These are phyloP conservation scores for Alternaria conjuncta DNA, from an alignment of 2,329 filamentous ascomycete genomes.

Conservation along the genomic window DNA sequence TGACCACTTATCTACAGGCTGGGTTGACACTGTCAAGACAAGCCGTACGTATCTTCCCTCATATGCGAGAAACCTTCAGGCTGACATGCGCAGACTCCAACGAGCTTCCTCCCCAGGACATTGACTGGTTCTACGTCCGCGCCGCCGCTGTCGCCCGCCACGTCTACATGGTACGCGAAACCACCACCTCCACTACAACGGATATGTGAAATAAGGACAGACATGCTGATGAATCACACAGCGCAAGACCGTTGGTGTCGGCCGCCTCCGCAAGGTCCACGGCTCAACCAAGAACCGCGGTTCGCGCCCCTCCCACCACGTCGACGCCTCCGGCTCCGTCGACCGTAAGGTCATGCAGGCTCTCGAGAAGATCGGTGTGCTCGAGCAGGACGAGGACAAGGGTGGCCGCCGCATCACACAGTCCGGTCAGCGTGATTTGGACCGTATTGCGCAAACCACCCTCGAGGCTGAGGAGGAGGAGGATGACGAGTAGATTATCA, in stretches of 20 bases:
- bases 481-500: constrained; percentile 46
- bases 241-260: constrained; percentile 98
- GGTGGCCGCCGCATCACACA: constrained; percentile 98
- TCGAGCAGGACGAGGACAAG: constrained; percentile 98
- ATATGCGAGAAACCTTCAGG: neutral
- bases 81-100: constrained; percentile 68
- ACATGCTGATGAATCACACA: constrained; percentile 1
- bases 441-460: constrained; percentile 67
- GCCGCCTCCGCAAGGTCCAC: constrained; percentile 95
- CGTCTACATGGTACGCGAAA: constrained; percentile 74
- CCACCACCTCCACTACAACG: neutral
- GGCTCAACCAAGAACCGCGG: constrained; percentile 94
- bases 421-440: constrained; percentile 97
- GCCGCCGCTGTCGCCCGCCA: constrained; percentile 95
- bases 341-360: constrained; percentile 98
- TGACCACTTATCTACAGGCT: constrained; percentile 71
- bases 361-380: constrained; percentile 98
- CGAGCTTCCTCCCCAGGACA: constrained; percentile 97
- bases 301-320: constrained; percentile 88
- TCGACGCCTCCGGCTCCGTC: constrained; percentile 91
- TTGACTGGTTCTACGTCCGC: constrained; percentile 93
- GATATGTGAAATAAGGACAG: neutral
- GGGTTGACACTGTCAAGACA: constrained; percentile 99
- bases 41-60: constrained; percentile 54
- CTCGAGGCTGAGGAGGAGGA: constrained; percentile 60